phyloP scores from a whole-genome alignment of 23 red algal species.

The Chondrus crispus region DNA sequence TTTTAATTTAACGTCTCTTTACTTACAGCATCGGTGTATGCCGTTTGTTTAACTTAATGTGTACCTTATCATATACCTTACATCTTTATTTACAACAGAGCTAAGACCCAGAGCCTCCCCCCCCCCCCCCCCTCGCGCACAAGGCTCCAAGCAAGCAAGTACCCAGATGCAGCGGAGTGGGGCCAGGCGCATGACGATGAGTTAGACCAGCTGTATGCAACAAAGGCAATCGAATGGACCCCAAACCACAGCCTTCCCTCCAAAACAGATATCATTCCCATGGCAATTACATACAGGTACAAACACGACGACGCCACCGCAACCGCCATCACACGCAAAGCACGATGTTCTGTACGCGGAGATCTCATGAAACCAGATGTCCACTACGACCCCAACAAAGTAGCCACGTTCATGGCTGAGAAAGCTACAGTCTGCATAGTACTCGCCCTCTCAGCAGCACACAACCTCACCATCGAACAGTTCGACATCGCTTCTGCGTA shows the following conservation, averaged over 20 bases:
- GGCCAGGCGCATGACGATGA: neutral
- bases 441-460: neutral
- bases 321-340: slow-evolving; percentile 1
- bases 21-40: too few relatives aligned
- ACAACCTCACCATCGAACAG: neutral
- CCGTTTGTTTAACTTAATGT: too few relatives aligned
- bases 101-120: too few relatives aligned
- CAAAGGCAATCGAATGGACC: neutral
- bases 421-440: neutral
- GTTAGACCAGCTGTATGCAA: neutral
- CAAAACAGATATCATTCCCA: neutral
- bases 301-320: neutral
- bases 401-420: neutral
- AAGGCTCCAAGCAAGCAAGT: neutral
- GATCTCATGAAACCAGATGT: slow-evolving; percentile 3
- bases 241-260: neutral
- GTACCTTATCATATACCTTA: too few relatives aligned
- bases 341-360: neutral
- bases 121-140: neutral
- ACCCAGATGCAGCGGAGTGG: neutral
- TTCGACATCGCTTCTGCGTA: neutral
- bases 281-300: slow-evolving; percentile 10
- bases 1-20: too few relatives aligned
- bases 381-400: neutral
- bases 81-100: too few relatives aligned